These are phyloP conservation scores for Candida insectalens DNA, from an alignment of 805 yeast genomes.

Conservation along the genomic window DNA sequence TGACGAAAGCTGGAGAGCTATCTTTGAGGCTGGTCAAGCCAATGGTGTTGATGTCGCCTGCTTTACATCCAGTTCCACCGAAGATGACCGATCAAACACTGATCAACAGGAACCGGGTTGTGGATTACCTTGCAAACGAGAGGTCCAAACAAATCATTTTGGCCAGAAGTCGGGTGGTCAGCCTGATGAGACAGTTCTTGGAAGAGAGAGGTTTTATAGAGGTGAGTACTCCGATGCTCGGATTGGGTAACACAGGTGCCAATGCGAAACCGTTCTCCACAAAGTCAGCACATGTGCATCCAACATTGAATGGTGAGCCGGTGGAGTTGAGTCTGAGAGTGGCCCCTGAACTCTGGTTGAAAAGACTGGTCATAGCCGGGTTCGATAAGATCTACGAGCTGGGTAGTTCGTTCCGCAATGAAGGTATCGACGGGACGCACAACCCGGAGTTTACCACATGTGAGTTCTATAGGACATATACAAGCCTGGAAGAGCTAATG, in stretches of 20 bases:
- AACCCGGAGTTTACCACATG: constrained; percentile 91
- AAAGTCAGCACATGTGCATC: constrained; percentile 23
- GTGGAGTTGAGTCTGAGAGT: constrained; percentile 54
- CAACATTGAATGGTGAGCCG: constrained; percentile 13
- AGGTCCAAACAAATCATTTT: constrained; percentile 35
- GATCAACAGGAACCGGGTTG: constrained; percentile 57
- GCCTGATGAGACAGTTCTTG: constrained; percentile 49
- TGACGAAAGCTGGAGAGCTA: constrained; percentile 70
- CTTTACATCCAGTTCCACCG: constrained; percentile 64
- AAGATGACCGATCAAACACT: constrained; percentile 43
- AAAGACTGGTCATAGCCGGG: constrained; percentile 73
- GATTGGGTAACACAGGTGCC: constrained; percentile 70
- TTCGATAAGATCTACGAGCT: constrained; percentile 81
- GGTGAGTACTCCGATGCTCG: constrained; percentile 82
- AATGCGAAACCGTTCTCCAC: constrained; percentile 84
- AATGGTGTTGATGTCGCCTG: constrained; percentile 50
- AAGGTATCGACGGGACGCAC: constrained; percentile 87
- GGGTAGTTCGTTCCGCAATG: constrained; percentile 81
- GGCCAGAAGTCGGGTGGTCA: constrained; percentile 47
- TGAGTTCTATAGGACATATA: constrained; percentile 76
- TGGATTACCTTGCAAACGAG: constrained; percentile 60
- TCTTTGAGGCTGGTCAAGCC: constrained; percentile 52
- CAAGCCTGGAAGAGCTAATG: constrained; percentile 59
- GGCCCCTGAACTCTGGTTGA: constrained; percentile 95
- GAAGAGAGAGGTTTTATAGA: constrained; percentile 52